A percentile compares a stretch with the other conserved stretches of the same genome.
Evolutionary conservation across 2,329 filamentous ascomycete genomes (phyloP).

Genomic region (Clarireedia homoeocarpa): DNA sequence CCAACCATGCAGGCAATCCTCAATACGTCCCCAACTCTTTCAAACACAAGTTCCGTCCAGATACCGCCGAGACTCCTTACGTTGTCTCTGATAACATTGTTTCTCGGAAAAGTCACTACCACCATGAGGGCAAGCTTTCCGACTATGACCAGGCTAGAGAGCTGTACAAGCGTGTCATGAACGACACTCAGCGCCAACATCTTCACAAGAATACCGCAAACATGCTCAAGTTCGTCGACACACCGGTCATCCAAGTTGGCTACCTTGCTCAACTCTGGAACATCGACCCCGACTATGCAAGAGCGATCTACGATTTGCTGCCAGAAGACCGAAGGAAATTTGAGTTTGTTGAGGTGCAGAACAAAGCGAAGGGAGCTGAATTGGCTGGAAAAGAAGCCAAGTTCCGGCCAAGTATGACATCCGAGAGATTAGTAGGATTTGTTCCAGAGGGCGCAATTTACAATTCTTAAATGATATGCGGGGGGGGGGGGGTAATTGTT

Average conservation of each 20-base stretch:
- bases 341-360: slow-evolving; percentile 10
- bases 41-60: slow-evolving; percentile 51
- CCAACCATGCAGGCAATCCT: slow-evolving; percentile 41
- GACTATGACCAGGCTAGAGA: slow-evolving; percentile 7
- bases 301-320: slow-evolving; percentile 4
- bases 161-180: slow-evolving; percentile 2
- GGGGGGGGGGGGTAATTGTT: no score
- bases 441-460: background rate
- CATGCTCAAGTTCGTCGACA: background rate
- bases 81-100: slow-evolving; percentile 26
- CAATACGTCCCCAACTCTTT: slow-evolving; percentile 32
- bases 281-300: slow-evolving; percentile 3
- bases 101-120: background rate
- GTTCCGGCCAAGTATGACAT: slow-evolving; percentile 67
- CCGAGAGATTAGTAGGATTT: slow-evolving; percentile 7
- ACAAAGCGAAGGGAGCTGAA: slow-evolving; percentile 5
- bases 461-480: background rate
- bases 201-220: slow-evolving; percentile 2
- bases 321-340: slow-evolving; percentile 2
- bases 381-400: slow-evolving; percentile 62
- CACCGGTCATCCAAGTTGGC: slow-evolving; percentile 1
- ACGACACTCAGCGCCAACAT: background rate
- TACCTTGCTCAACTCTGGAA: slow-evolving; percentile 46
- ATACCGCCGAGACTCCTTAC: slow-evolving; percentile 63
- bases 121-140: slow-evolving; percentile 14